Evolutionary conservation across 176 grass and related monocot genomes (phyloP).

Genomic region (Tillandsia leiboldiana): DNA sequence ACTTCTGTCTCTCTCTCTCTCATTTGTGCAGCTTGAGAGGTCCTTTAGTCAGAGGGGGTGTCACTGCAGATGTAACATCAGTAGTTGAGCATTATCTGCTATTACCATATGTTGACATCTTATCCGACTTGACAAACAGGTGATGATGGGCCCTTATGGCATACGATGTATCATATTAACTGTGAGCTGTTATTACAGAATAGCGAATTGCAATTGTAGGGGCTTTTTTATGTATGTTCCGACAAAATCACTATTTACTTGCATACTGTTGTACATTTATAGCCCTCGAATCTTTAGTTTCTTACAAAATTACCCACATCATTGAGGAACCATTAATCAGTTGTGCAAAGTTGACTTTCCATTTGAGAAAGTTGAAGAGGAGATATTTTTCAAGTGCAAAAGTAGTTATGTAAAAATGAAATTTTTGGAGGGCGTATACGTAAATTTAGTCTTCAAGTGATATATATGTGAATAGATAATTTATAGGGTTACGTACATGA

Average conservation of each 20-base stretch:
- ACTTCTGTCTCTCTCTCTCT: background rate
- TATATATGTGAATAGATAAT: too few relatives aligned
- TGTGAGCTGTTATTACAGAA: background rate
- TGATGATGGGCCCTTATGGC: conserved; percentile 19
- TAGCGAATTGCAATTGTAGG: background rate
- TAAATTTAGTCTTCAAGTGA: too few relatives aligned
- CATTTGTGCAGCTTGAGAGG: conserved; percentile 31
- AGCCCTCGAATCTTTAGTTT: background rate
- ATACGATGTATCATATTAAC: background rate
- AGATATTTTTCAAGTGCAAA: too few relatives aligned
- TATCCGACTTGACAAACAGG: conserved; percentile 28
- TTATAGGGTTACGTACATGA: too few relatives aligned
- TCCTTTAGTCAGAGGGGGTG: conserved; percentile 26
- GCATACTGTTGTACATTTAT: background rate
- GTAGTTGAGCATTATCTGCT: conserved; percentile 45
- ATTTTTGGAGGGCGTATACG: too few relatives aligned
- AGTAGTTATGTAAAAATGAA: too few relatives aligned
- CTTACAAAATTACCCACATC: background rate
- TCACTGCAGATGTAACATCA: conserved; percentile 14
- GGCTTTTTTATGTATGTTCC: background rate
- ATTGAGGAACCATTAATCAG: background rate
- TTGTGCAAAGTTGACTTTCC: too few relatives aligned
- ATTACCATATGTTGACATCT: conserved; percentile 44
- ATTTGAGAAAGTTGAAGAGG: too few relatives aligned
- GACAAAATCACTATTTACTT: background rate